These are phyloP conservation scores for Termitomyces sp. DNA, from an alignment of 768 basidiomycete species.

Conservation along the genomic window DNA sequence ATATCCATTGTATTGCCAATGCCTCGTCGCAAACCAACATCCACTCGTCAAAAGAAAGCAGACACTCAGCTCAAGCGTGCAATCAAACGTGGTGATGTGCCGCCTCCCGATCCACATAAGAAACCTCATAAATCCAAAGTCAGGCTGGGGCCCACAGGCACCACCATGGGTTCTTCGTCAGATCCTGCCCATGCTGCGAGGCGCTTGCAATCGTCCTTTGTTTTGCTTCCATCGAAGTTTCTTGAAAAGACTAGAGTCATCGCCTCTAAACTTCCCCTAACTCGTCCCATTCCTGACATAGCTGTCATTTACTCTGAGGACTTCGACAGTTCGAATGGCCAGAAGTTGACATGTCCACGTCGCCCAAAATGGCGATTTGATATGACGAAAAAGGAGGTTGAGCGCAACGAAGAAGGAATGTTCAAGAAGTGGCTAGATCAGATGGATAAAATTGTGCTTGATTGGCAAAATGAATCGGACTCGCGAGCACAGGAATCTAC, in stretches of 20 bases:
- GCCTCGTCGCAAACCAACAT: constrained; percentile 49
- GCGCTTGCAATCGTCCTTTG: constrained; percentile 65
- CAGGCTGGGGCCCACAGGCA: constrained; percentile 26
- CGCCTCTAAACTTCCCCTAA: constrained; percentile 46
- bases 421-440: constrained; percentile 75
- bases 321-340: constrained; percentile 12
- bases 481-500: constrained; percentile 39
- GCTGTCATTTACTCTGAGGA: constrained; percentile 28
- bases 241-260: constrained; percentile 54
- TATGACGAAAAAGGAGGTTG: constrained; percentile 84
- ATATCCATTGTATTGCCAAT: constrained; percentile 12
- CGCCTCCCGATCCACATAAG: constrained; percentile 29
- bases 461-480: constrained; percentile 8
- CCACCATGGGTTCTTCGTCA: constrained; percentile 16
- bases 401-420: constrained; percentile 81
- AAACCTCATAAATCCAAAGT: constrained; percentile 19
- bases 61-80: constrained; percentile 78
- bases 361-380: constrained; percentile 86
- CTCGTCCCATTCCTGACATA: constrained; percentile 47
- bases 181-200: constrained; percentile 28
- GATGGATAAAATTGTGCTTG: constrained; percentile 48
- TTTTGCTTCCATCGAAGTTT: constrained; percentile 52
- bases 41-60: constrained; percentile 64
- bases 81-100: constrained; percentile 71
- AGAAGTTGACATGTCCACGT: constrained; percentile 44